Evolutionary conservation across 495 filamentous ascomycete species (phyloP).

Genomic region (Penicillium atrosanguineum): DNA sequence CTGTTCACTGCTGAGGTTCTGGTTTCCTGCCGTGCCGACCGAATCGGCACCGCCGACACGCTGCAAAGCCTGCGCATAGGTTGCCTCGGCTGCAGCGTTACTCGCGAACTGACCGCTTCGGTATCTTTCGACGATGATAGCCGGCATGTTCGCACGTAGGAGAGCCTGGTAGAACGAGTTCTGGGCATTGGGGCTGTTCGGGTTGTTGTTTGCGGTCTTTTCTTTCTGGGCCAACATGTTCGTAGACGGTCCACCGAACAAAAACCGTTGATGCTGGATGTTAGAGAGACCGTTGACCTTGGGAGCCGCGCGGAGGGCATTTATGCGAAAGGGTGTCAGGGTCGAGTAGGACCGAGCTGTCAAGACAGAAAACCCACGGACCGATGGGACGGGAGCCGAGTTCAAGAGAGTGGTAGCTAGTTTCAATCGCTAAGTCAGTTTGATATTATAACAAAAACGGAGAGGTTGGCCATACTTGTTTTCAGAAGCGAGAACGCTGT

Average conservation of each 20-base stretch:
- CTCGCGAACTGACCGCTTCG: conserved; percentile 79
- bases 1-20: conserved; percentile 57
- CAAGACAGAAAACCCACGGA: conserved; percentile 13
- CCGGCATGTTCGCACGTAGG: conserved; percentile 86
- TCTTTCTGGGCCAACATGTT: conserved; percentile 70
- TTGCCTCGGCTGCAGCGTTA: conserved; percentile 67
- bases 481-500: conserved; percentile 19
- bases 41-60: conserved; percentile 57
- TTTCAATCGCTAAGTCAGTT: neutral
- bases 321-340: conserved; percentile 29
- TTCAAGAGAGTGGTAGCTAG: conserved; percentile 23
- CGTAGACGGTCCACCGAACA: conserved; percentile 56
- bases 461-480: conserved; percentile 10
- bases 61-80: conserved; percentile 72
- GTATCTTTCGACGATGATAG: conserved; percentile 86
- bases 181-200: conserved; percentile 79
- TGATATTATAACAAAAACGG: neutral
- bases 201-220: conserved; percentile 87
- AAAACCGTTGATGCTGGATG: conserved; percentile 45
- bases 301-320: conserved; percentile 19
- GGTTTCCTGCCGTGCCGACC: conserved; percentile 32
- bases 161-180: conserved; percentile 91
- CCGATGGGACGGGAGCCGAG: conserved; percentile 19
- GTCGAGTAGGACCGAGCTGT: conserved; percentile 39
- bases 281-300: conserved; percentile 24